phyloP scores from a whole-genome alignment of 495 filamentous ascomycete genomes.

The Aspergillus homomorphus region DNA sequence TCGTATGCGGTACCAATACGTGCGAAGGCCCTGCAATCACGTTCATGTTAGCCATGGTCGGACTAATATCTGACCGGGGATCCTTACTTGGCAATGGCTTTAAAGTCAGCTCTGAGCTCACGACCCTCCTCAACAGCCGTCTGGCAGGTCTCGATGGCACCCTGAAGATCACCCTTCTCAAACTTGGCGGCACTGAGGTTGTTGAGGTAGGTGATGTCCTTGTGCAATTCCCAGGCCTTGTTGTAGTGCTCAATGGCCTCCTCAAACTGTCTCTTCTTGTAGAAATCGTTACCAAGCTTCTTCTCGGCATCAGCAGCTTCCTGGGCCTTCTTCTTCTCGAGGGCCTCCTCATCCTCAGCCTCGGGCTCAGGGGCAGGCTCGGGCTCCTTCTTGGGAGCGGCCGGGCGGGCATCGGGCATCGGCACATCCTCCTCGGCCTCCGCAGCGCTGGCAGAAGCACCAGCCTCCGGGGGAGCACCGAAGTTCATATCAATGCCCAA shows the following conservation, averaged over 20 bases:
- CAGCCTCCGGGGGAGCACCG: slow-evolving; percentile 54
- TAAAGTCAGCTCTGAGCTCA: slow-evolving; percentile 87
- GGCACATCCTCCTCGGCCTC: slow-evolving; percentile 71
- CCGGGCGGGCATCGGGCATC: slow-evolving; percentile 67
- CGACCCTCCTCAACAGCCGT: slow-evolving; percentile 87
- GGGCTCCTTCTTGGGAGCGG: slow-evolving; percentile 54
- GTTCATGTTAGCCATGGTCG: background rate
- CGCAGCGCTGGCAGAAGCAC: slow-evolving; percentile 30
- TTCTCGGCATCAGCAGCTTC: slow-evolving; percentile 93
- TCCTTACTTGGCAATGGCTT: slow-evolving; percentile 84
- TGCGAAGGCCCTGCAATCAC: slow-evolving; percentile 62
- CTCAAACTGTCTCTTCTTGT: slow-evolving; percentile 97
- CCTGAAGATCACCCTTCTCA: slow-evolving; percentile 91
- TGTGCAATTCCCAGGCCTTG: slow-evolving; percentile 91
- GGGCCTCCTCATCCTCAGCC: slow-evolving; percentile 73
- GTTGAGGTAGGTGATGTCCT: slow-evolving; percentile 97
- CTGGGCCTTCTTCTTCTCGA: slow-evolving; percentile 83
- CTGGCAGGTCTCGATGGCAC: slow-evolving; percentile 79
- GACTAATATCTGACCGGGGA: background rate
- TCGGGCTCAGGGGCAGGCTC: slow-evolving; percentile 61
- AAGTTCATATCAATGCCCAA: slow-evolving; percentile 94
- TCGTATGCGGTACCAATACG: slow-evolving; percentile 89
- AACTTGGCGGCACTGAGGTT: slow-evolving; percentile 93
- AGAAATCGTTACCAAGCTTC: slow-evolving; percentile 86
- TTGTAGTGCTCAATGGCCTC: slow-evolving; percentile 91